These are phyloP conservation scores for Linaria vulgaris DNA, from an alignment of 257 asterid species.

Conservation along the genomic window DNA sequence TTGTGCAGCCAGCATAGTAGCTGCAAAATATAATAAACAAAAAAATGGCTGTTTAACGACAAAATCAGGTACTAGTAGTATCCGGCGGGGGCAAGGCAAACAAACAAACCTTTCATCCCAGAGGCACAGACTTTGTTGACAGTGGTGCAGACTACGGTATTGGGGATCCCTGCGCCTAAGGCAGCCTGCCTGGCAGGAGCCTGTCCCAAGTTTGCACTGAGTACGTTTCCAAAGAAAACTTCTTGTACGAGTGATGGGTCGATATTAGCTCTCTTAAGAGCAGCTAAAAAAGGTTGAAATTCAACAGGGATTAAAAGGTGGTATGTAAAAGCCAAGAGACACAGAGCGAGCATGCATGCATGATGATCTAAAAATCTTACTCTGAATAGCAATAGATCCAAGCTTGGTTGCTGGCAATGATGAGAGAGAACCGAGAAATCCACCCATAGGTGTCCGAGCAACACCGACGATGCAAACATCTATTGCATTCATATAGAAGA, in stretches of 20 bases:
- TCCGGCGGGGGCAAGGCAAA: no score
- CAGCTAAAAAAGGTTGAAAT: slow-evolving; percentile 53
- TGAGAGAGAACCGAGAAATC: slow-evolving; percentile 90
- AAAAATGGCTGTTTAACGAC: no score
- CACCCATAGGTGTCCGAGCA: slow-evolving; percentile 97
- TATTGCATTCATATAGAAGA: slow-evolving; percentile 34
- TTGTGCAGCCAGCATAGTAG: slow-evolving; percentile 93
- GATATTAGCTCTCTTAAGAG: slow-evolving; percentile 83
- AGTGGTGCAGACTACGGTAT: slow-evolving; percentile 82
- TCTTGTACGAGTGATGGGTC: slow-evolving; percentile 93
- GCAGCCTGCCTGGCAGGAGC: slow-evolving; percentile 99
- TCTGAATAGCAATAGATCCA: slow-evolving; percentile 85
- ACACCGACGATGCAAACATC: slow-evolving; percentile 98
- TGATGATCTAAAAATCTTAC: slow-evolving; percentile 47
- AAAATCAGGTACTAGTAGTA: no score
- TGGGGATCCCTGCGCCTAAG: slow-evolving; percentile 93
- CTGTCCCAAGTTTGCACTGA: slow-evolving; percentile 96
- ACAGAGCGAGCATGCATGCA: not conserved
- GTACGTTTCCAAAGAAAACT: slow-evolving; percentile 92
- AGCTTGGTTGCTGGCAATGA: slow-evolving; percentile 91
- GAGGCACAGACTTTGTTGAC: slow-evolving; percentile 99
- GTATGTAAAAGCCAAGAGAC: not conserved
- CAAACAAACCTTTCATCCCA: slow-evolving; percentile 93
- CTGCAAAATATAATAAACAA: slow-evolving; percentile 39
- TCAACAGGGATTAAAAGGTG: slow-evolving; percentile 18